Percentiles rank a stretch among this genome's conserved stretches.
Conservation (phyloP, 2,329 filamentous ascomycete species). For the Emergomyces orientalis region DNA sequence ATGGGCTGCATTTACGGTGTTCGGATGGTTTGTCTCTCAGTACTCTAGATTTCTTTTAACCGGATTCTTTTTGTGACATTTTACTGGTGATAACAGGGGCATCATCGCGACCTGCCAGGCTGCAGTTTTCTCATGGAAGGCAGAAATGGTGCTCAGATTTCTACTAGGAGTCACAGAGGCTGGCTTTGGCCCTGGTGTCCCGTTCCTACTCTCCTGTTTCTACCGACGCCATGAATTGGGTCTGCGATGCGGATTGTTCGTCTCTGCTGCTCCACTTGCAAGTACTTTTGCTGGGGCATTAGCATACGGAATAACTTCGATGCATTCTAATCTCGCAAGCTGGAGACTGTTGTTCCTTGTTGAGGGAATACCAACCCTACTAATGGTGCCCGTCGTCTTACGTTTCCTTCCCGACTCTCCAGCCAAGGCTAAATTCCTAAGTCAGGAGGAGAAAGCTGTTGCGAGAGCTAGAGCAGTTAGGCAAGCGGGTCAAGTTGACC, state of each 20-base stretch:
- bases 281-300: conserved; percentile 68
- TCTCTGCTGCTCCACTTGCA: conserved; percentile 55
- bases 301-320: conserved; percentile 56
- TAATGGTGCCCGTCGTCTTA: conserved; percentile 47
- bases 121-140: conserved; percentile 36
- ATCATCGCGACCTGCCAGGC: conserved; percentile 41
- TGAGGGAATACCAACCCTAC: conserved; percentile 53
- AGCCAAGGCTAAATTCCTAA: conserved; percentile 46
- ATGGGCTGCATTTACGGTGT: conserved; percentile 37
- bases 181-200: conserved; percentile 38
- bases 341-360: conserved; percentile 60
- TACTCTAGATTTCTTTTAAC: not conserved
- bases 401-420: conserved; percentile 48
- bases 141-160: conserved; percentile 43
- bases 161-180: conserved; percentile 41
- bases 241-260: conserved; percentile 47
- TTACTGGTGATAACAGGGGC: conserved; percentile 29
- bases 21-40: conserved; percentile 29
- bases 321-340: conserved; percentile 46
- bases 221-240: conserved; percentile 51
- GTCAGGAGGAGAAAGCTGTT: conserved; percentile 48
- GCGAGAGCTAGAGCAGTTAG: conserved; percentile 46
- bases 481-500: conserved; percentile 42
- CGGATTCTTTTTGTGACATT: not conserved
- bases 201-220: conserved; percentile 48